Base-by-base conservation (phyloP, 805 yeast genomes). In the Wickerhamiella galacta region DNA sequence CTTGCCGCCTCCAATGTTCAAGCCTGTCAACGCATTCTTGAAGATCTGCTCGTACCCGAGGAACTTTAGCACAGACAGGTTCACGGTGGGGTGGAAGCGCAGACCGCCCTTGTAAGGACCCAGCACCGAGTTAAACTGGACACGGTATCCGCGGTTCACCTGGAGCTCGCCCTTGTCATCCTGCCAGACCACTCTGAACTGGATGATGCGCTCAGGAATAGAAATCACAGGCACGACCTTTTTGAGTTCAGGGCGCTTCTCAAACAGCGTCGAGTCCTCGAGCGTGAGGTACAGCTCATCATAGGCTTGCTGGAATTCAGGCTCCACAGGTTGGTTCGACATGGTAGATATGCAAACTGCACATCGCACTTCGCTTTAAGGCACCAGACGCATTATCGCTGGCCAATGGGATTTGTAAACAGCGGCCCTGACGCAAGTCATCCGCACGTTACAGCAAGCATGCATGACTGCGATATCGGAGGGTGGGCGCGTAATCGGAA, bases 101-200 rank as follows among this genome's bases (percentile, higher is more conserved):
- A 87, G 71, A 58, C 98, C 98, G 57, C 98, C 98, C 69, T 87
- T 87, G 80, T 82, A 87, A 50, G 98, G 98, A 57, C 98, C 98
- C 46, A 90, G 70, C 36, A 95, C 93, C 36, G 95, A 82, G 75
- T 83, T 87, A 72, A 81, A 87, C 67, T 87, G 98, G 43, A 87
- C 95, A 66, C 98, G 74, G 83, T 71, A 87, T 60, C 96, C 98
- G 48, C 83, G 72, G 75, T 90, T 90, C 46, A 87, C 93, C 66
- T 83, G 87, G 54, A 80, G 64, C 52, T 69, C 75, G 50, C 94
- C 93, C 48, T 74, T 64, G 66, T 90, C 98, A 57, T 87, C 81
- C 65, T 90, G 95, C 98, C 98, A 87, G 36, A 77, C 70, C 37
- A 90, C 96, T 66, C 96, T 77, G 78, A 87, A 87, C 63, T 83